Conservation (phyloP, 2,329 filamentous ascomycete genomes). For the Arthrobotrys megalospora region DNA sequence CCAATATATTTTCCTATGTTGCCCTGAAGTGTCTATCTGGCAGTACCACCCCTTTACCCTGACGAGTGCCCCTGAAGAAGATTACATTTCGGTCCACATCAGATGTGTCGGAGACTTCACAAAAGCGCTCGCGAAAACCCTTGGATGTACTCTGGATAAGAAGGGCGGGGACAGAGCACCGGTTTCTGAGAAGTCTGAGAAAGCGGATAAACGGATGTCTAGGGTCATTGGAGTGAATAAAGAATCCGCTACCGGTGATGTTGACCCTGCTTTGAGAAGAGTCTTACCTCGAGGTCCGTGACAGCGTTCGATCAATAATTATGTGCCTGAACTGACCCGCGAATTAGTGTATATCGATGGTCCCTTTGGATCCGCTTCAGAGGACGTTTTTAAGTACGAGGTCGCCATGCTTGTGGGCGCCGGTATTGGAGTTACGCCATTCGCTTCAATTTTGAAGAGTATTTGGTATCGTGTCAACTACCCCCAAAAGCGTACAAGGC, state of each 20-base stretch:
- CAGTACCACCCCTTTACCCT: slow-evolving; percentile 91
- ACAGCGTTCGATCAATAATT: background rate
- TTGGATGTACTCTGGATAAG: slow-evolving; percentile 82
- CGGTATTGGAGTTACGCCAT: slow-evolving; percentile 88
- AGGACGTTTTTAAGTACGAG: slow-evolving; percentile 92
- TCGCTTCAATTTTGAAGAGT: slow-evolving; percentile 88
- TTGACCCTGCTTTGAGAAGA: slow-evolving; percentile 79
- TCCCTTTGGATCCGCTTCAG: slow-evolving; percentile 86
- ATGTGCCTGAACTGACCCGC: slow-evolving; percentile 10
- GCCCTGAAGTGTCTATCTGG: slow-evolving; percentile 87
- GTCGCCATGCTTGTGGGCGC: slow-evolving; percentile 83
- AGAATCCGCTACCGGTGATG: slow-evolving; percentile 71
- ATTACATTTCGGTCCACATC: slow-evolving; percentile 90
- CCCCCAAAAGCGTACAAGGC: slow-evolving; percentile 81
- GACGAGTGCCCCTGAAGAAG: slow-evolving; percentile 88
- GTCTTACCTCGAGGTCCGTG: slow-evolving; percentile 76
- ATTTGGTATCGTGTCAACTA: slow-evolving; percentile 97
- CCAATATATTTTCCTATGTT: slow-evolving; percentile 91
- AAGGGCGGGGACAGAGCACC: slow-evolving; percentile 70
- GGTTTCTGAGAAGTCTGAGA: slow-evolving; percentile 67
- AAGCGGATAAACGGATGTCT: slow-evolving; percentile 67
- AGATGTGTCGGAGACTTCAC: slow-evolving; percentile 88
- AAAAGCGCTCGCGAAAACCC: slow-evolving; percentile 76
- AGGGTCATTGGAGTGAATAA: slow-evolving; percentile 79
- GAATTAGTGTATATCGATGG: slow-evolving; percentile 81